These are phyloP conservation scores for Syzygium syzygioides DNA, from an alignment of 441 rosid genomes.

Conservation along the genomic window DNA sequence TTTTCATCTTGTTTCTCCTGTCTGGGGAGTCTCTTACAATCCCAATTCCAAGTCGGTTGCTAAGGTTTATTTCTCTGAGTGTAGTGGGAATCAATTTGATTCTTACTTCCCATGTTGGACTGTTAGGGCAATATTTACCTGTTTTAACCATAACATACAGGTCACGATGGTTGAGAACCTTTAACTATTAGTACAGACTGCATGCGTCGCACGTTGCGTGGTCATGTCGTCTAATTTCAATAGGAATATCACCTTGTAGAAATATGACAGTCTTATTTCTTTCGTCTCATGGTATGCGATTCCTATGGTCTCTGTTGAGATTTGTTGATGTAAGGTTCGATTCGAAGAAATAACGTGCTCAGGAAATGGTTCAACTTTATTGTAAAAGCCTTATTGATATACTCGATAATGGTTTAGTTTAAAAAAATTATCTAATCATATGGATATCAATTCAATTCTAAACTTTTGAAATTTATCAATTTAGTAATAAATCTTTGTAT, in stretches of 20 bases:
- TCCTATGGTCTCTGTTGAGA: neutral
- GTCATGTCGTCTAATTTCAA: neutral
- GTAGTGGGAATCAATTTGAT: neutral
- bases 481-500: accelerated
- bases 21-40: neutral
- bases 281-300: neutral
- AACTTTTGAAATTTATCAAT: accelerated
- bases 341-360: neutral
- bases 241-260: neutral
- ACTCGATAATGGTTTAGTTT: no score
- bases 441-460: no score
- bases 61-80: neutral
- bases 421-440: no score
- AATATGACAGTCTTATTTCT: neutral
- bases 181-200: neutral
- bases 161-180: neutral
- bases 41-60: neutral
- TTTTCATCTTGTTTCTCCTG: neutral
- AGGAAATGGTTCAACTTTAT: no score
- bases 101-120: neutral
- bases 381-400: no score
- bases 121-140: neutral
- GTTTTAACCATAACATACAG: accelerated
- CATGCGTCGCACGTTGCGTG: neutral
- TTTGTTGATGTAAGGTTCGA: neutral